Conservation (phyloP, 2,329 filamentous ascomycete genomes). For the Penicillium sp. region DNA sequence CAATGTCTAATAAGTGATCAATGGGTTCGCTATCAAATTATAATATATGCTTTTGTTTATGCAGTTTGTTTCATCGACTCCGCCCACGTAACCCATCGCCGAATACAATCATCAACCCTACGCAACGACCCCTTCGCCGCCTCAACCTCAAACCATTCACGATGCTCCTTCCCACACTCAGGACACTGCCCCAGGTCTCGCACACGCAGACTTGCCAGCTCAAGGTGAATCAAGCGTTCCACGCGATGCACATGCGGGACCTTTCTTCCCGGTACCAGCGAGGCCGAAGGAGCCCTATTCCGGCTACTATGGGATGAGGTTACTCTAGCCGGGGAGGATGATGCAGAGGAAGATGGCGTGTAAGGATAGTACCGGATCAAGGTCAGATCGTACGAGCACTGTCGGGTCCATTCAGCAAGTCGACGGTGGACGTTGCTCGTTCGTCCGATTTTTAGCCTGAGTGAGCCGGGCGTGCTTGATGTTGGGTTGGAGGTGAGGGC, state of each 20-base stretch:
- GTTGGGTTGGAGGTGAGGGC: slow-evolving; percentile 31
- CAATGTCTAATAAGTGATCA: too few species aligned
- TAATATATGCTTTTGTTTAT: too few species aligned
- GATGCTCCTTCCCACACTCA: slow-evolving; percentile 78
- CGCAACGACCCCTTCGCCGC: slow-evolving; percentile 69
- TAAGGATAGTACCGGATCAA: slow-evolving; percentile 93
- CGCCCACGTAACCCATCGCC: slow-evolving; percentile 87
- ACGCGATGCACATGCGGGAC: slow-evolving; percentile 84
- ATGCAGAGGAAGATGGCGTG: slow-evolving; percentile 31
- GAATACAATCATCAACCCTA: slow-evolving; percentile 69
- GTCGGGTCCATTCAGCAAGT: slow-evolving; percentile 87
- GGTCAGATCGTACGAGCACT: slow-evolving; percentile 86
- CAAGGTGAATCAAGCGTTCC: slow-evolving; percentile 85
- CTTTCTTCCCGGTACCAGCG: slow-evolving; percentile 54
- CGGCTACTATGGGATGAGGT: neutral
- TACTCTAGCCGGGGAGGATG: slow-evolving; percentile 17
- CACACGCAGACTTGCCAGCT: slow-evolving; percentile 64
- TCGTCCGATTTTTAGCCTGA: slow-evolving; percentile 65
- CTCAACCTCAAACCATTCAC: slow-evolving; percentile 93
- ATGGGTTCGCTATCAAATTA: too few species aligned
- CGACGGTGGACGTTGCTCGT: slow-evolving; percentile 83
- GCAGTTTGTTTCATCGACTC: slow-evolving; percentile 18
- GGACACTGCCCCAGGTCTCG: slow-evolving; percentile 64
- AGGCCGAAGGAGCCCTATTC: slow-evolving; percentile 4
- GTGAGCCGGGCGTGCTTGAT: slow-evolving; percentile 54